These are phyloP conservation scores for Rhipidocladum racemiflorum DNA, from an alignment of 176 grass and related monocot species.

Conservation along the genomic window DNA sequence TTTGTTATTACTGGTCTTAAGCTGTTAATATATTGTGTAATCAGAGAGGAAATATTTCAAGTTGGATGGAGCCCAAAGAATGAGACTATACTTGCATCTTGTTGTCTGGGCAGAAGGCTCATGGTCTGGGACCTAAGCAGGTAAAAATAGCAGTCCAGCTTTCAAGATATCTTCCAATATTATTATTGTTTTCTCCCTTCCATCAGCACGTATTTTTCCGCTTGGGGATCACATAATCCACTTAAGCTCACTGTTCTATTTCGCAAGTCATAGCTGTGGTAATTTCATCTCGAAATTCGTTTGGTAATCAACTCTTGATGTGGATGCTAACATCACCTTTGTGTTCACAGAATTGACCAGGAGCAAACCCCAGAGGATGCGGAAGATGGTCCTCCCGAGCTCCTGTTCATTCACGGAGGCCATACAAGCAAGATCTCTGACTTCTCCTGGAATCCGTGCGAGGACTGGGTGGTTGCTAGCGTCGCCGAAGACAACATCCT, in stretches of 20 bases:
- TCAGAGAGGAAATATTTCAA: constrained; percentile 97
- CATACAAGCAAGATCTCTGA: constrained; percentile 99
- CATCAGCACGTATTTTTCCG: neutral
- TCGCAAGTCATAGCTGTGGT: neutral
- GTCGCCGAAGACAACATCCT: constrained; percentile 98
- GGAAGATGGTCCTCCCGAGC: constrained; percentile 85
- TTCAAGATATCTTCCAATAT: neutral
- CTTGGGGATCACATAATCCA: neutral
- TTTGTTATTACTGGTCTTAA: constrained; percentile 4
- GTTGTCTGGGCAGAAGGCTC: constrained; percentile 87
- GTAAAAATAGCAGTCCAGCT: constrained; percentile 28
- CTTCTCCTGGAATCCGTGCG: constrained; percentile 93
- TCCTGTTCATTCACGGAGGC: constrained; percentile 94
- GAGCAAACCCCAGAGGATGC: constrained; percentile 93
- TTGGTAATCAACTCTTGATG: neutral
- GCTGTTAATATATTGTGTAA: constrained; percentile 20
- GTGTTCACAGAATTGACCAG: constrained; percentile 64
- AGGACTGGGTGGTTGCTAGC: constrained; percentile 92
- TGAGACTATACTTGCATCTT: constrained; percentile 96
- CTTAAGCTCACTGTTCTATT: neutral
- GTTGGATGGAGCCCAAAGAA: constrained; percentile 99
- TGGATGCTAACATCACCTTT: neutral
- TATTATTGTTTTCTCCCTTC: neutral
- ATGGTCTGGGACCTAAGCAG: constrained; percentile 99
- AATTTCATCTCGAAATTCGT: neutral